Evolutionary conservation across 2,329 filamentous ascomycete genomes (phyloP).

Genomic region (Trichoderma atrobrunneum): DNA sequence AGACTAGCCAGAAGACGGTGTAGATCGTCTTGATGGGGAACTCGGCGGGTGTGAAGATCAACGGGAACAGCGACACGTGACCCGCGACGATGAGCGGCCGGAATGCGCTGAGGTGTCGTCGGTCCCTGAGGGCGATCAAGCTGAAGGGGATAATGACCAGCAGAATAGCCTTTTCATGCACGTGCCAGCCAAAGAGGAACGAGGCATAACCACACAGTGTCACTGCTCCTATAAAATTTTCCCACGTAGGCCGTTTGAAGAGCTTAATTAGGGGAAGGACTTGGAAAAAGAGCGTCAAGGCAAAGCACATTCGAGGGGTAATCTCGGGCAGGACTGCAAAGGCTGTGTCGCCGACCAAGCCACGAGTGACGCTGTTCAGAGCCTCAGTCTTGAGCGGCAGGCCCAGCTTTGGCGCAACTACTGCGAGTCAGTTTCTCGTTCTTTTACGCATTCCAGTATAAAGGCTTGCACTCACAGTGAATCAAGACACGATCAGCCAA

Average conservation of each 20-base stretch:
- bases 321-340: constrained; percentile 93
- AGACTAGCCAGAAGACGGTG: constrained; percentile 84
- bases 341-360: constrained; percentile 86
- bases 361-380: constrained; percentile 84
- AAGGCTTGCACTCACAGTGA: constrained; percentile 53
- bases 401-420: constrained; percentile 79
- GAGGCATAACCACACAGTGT: constrained; percentile 94
- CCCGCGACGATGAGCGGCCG: constrained; percentile 87
- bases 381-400: constrained; percentile 71
- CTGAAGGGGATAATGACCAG: constrained; percentile 95
- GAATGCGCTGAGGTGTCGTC: constrained; percentile 88
- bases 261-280: constrained; percentile 76
- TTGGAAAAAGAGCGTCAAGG: constrained; percentile 80
- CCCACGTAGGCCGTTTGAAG: constrained; percentile 77
- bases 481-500: constrained; percentile 84
- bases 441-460: background rate
- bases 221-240: constrained; percentile 82
- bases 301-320: constrained; percentile 74
- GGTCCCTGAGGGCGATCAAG: constrained; percentile 83
- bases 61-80: constrained; percentile 90
- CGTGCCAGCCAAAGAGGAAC: constrained; percentile 97
- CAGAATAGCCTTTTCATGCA: constrained; percentile 95
- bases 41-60: constrained; percentile 87
- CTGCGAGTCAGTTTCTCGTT: constrained; percentile 19
- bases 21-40: constrained; percentile 94